A percentile compares a stretch with the other conserved stretches of the same genome.
Conservation (phyloP, 768 basidiomycete species). For the Russula lepida region DNA sequence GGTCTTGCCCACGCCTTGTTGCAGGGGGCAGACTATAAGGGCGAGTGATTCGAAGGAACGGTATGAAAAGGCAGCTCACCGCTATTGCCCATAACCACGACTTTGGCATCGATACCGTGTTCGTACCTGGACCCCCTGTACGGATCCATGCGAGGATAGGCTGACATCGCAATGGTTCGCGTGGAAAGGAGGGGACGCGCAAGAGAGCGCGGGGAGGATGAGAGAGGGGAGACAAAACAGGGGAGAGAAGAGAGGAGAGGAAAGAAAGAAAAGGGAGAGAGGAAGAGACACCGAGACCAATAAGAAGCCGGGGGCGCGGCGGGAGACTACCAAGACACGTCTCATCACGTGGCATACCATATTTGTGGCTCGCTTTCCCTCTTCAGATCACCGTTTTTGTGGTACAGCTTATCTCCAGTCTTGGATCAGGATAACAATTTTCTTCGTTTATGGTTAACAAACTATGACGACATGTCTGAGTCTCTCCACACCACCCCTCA, state of each 20-base stretch:
- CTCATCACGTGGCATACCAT: not conserved
- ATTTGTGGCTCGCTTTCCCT: not conserved
- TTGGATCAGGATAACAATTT: too few species aligned
- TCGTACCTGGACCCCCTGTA: conserved; percentile 65
- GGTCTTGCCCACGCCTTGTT: conserved; percentile 82
- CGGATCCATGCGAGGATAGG: conserved; percentile 54
- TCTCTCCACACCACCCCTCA: conserved; percentile 32
- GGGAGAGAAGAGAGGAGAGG: conserved; percentile 26
- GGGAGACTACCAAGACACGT: not conserved
- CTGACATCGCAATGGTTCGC: conserved; percentile 38
- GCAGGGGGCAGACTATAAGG: not conserved
- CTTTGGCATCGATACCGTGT: conserved; percentile 87
- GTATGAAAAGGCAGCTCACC: conserved; percentile 31
- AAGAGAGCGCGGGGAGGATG: conserved; percentile 35
- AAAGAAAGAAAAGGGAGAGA: conserved; percentile 24
- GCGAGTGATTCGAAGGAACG: not conserved
- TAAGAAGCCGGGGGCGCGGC: not conserved
- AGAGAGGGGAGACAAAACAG: conserved; percentile 21
- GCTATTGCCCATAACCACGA: conserved; percentile 87
- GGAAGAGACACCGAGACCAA: conserved; percentile 25
- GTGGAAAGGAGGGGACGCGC: conserved; percentile 22
- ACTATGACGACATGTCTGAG: not conserved
- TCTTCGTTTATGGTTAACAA: too few species aligned
- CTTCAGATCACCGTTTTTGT: too few species aligned
- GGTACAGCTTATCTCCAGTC: not conserved